Evolutionary conservation across 2,329 filamentous ascomycete species (phyloP).

Genomic region (Verticillium klebahnii): DNA sequence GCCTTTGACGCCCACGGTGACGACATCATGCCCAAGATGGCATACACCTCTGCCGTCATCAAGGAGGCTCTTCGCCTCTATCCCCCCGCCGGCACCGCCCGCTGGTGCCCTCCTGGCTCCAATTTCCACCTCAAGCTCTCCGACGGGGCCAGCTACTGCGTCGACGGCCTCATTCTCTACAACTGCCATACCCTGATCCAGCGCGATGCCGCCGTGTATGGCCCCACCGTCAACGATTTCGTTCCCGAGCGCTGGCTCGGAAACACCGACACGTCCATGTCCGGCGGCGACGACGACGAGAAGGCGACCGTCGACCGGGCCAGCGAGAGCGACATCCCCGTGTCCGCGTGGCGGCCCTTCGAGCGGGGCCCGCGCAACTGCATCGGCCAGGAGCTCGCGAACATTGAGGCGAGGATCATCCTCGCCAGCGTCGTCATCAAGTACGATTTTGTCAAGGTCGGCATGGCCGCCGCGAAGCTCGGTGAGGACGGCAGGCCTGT

Average conservation of each 20-base stretch:
- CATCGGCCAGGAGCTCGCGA: constrained; percentile 51
- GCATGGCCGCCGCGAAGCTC: constrained; percentile 10
- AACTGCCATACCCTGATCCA: constrained; percentile 28
- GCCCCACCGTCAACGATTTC: constrained; percentile 27
- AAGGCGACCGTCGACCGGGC: constrained; percentile 2
- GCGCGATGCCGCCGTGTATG: constrained; percentile 26
- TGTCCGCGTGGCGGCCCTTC: constrained; percentile 47
- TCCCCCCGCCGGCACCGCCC: constrained; percentile 26
- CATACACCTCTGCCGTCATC: constrained; percentile 30
- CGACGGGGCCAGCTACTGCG: constrained; percentile 18
- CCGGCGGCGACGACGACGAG: constrained; percentile 12
- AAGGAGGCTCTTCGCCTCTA: constrained; percentile 31
- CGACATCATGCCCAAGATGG: constrained; percentile 25
- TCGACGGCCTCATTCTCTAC: constrained; percentile 31
- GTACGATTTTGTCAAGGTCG: constrained; percentile 15
- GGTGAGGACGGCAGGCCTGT: constrained; percentile 8
- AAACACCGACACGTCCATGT: constrained; percentile 19
- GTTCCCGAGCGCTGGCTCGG: constrained; percentile 35
- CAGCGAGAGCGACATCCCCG: constrained; percentile 11
- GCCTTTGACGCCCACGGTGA: constrained; percentile 21
- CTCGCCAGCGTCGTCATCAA: constrained; percentile 24
- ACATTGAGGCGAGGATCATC: constrained; percentile 47
- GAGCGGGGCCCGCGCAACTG: constrained; percentile 48
- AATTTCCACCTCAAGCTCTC: constrained; percentile 23
- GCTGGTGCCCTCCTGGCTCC: constrained; percentile 18